Percentiles rank a stretch among this genome's conserved stretches.
phyloP scores from a whole-genome alignment of 2,329 filamentous ascomycete genomes.

The Phaeoacremonium minimum region DNA sequence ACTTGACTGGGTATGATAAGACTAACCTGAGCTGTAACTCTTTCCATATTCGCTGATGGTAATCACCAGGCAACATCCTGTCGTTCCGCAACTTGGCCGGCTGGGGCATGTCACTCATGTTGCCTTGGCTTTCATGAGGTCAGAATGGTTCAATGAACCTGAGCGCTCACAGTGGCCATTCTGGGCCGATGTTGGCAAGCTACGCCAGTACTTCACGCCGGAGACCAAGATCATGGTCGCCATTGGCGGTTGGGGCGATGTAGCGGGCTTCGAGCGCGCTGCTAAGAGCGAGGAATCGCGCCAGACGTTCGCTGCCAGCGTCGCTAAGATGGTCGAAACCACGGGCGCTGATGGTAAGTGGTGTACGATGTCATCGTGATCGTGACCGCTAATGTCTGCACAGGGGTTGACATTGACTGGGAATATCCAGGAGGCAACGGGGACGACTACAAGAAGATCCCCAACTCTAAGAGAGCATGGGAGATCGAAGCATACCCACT shows the following conservation, averaged over 20 bases:
- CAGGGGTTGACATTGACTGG: constrained; percentile 61
- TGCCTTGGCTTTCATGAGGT: constrained; percentile 53
- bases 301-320: constrained; percentile 57
- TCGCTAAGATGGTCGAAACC: constrained; percentile 56
- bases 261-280: constrained; percentile 54
- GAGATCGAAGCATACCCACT: constrained; percentile 61
- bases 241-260: constrained; percentile 73
- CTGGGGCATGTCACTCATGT: constrained; percentile 49
- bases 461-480: constrained; percentile 53
- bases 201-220: constrained; percentile 41
- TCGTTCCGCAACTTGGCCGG: constrained; percentile 30
- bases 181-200: constrained; percentile 44
- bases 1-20: constrained; percentile 41
- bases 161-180: constrained; percentile 39
- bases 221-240: constrained; percentile 64
- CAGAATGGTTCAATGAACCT: constrained; percentile 44
- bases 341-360: constrained; percentile 61
- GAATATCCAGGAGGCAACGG: constrained; percentile 61
- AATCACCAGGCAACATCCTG: constrained; percentile 38
- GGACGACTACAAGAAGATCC: constrained; percentile 59
- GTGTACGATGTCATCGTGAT: not conserved
- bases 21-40: not conserved
- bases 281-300: constrained; percentile 47
- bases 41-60: not conserved
- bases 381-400: constrained; percentile 1